phyloP scores from a whole-genome alignment of 768 basidiomycete genomes.

The Phylloporus sp. region DNA sequence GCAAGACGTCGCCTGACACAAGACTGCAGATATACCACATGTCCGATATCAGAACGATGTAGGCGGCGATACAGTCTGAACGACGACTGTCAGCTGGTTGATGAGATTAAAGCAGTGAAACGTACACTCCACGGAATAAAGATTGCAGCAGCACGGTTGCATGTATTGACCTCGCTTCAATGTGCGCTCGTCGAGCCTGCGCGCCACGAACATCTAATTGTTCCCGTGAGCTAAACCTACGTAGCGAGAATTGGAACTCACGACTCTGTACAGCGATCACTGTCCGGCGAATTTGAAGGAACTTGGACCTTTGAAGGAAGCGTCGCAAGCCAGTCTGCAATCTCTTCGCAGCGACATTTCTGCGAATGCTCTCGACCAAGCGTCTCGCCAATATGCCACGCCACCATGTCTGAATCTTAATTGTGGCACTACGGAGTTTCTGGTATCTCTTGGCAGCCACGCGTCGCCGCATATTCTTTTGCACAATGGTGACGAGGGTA shows the following conservation, averaged over 20 bases:
- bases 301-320: slow-evolving; percentile 69
- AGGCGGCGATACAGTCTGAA: slow-evolving; percentile 51
- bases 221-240: slow-evolving; percentile 3
- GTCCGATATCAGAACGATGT: slow-evolving; percentile 58
- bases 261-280: slow-evolving; percentile 80
- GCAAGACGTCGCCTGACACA: slow-evolving; percentile 88
- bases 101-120: slow-evolving; percentile 25
- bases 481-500: slow-evolving; percentile 88
- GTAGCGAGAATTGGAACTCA: slow-evolving; percentile 41
- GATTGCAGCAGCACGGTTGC: slow-evolving; percentile 79
- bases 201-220: slow-evolving; percentile 67
- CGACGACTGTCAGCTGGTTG: slow-evolving; percentile 4
- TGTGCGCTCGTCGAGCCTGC: slow-evolving; percentile 59
- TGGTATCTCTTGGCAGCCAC: slow-evolving; percentile 82
- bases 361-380: slow-evolving; percentile 66
- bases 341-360: slow-evolving; percentile 68
- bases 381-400: slow-evolving; percentile 76
- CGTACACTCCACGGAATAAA: slow-evolving; percentile 85
- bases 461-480: slow-evolving; percentile 92
- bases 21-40: slow-evolving; percentile 84
- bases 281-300: slow-evolving; percentile 56
- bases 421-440: slow-evolving; percentile 63
- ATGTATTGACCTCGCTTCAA: slow-evolving; percentile 48
- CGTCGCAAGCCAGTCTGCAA: slow-evolving; percentile 72
- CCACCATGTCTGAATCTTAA: slow-evolving; percentile 94